Percentiles rank a stretch among this genome's conserved stretches.
Evolutionary conservation across 306 rosid species (phyloP).

Genomic region (Macrotyloma uniflorum): DNA sequence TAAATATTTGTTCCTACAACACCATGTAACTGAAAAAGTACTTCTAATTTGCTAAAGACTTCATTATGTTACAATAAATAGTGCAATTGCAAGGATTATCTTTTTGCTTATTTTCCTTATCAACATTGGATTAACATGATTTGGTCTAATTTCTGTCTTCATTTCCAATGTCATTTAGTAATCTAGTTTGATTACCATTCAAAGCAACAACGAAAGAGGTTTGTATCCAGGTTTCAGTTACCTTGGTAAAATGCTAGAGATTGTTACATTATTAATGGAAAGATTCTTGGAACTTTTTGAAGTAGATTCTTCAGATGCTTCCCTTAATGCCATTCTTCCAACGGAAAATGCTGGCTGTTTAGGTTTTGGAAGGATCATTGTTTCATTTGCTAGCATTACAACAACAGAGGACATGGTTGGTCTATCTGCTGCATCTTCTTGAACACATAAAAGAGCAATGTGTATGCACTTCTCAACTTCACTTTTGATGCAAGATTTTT

Average conservation of each 20-base stretch:
- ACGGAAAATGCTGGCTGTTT: slow-evolving; percentile 46
- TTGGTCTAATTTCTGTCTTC: too few species aligned
- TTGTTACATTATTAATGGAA: slow-evolving; percentile 27
- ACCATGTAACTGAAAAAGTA: too few species aligned
- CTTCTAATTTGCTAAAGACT: too few species aligned
- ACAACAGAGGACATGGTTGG: slow-evolving; percentile 53
- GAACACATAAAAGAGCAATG: slow-evolving; percentile 55
- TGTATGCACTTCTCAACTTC: slow-evolving; percentile 50
- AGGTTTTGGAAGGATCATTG: slow-evolving; percentile 47
- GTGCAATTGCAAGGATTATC: too few species aligned
- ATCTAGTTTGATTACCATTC: too few species aligned
- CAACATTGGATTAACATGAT: too few species aligned
- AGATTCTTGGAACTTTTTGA: slow-evolving; percentile 16
- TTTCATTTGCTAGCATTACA: slow-evolving; percentile 43
- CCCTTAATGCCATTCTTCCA: not conserved
- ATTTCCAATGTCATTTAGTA: too few species aligned
- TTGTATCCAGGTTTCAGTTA: not conserved
- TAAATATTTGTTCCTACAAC: too few species aligned
- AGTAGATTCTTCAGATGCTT: not conserved
- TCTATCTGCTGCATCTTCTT: slow-evolving; percentile 52
- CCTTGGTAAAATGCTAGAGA: slow-evolving; percentile 18
- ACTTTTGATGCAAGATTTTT: not conserved
- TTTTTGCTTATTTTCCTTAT: too few species aligned
- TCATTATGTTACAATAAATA: too few species aligned
- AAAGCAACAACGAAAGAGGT: too few species aligned